A percentile compares a stretch with the other conserved stretches of the same genome.
These are phyloP conservation scores for Aphanomyces stellatus DNA, from an alignment of 352 stramenopile species.

Conservation along the genomic window DNA sequence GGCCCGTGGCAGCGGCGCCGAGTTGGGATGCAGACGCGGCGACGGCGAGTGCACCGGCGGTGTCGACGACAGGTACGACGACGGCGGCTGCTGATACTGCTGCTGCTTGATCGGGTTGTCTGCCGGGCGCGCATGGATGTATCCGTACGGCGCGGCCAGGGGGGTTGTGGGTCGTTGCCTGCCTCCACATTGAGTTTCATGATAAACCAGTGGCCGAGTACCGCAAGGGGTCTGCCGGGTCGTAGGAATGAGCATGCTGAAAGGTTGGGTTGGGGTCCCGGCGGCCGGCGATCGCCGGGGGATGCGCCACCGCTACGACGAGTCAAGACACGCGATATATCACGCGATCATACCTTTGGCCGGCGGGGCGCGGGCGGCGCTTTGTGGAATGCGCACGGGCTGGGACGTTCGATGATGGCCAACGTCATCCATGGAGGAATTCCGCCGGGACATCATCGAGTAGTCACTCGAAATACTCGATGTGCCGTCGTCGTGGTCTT, in stretches of 20 bases:
- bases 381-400: slow-evolving; percentile 75
- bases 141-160: neutral
- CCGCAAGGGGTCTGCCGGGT: neutral
- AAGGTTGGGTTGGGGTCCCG: neutral
- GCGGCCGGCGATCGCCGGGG: no score
- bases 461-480: no score
- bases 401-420: slow-evolving; percentile 39
- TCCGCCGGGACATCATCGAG: no score
- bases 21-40: slow-evolving; percentile 12
- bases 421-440: neutral
- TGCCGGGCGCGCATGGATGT: neutral
- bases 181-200: neutral
- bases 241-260: neutral
- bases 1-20: slow-evolving; percentile 5
- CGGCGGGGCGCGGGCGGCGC: no score
- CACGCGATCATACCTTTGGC: no score
- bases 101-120: neutral
- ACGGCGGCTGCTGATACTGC: neutral
- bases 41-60: neutral
- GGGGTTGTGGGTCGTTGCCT: neutral
- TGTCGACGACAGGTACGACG: neutral
- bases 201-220: neutral
- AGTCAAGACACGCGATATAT: no score
- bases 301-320: no score
- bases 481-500: neutral